Conservation (phyloP, 192 early-diverging fungal genomes). For the Kappamyces sp. region DNA sequence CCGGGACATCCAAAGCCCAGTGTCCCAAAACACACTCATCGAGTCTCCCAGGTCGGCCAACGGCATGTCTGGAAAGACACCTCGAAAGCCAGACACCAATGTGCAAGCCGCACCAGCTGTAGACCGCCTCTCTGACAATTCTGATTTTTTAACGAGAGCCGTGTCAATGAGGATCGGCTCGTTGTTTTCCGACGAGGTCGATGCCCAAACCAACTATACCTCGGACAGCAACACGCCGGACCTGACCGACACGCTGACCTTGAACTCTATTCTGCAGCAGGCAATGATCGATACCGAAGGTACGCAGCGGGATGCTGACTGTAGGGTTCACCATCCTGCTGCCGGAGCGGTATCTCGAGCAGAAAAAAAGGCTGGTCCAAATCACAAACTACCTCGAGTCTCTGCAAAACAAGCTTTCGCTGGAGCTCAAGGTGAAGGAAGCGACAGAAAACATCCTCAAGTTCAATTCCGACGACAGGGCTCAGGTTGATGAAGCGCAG, state of each 20-base stretch:
- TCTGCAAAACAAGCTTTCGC: constrained; percentile 35
- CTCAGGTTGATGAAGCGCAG: constrained; percentile 17
- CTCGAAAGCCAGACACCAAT: too few relatives aligned
- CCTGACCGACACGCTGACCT: constrained; percentile 1
- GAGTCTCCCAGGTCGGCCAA: too few relatives aligned
- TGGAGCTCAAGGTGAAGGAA: constrained; percentile 37
- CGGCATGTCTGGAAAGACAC: too few relatives aligned
- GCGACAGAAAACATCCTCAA: constrained; percentile 33
- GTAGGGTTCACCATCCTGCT: constrained; percentile 23
- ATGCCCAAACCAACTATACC: constrained; percentile 4
- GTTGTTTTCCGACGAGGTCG: constrained; percentile 1
- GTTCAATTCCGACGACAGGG: constrained; percentile 16
- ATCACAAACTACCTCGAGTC: constrained; percentile 20
- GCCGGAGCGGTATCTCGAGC: constrained; percentile 31
- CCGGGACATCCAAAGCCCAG: too few relatives aligned
- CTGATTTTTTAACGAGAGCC: constrained; percentile 1
- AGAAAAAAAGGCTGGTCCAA: constrained; percentile 29
- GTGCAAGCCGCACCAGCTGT: too few relatives aligned
- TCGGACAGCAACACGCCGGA: constrained; percentile 8
- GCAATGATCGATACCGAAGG: constrained; percentile 23
- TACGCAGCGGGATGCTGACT: too few relatives aligned
- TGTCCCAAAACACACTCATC: too few relatives aligned
- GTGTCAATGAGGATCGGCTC: constrained; percentile 2
- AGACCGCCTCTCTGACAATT: neutral
- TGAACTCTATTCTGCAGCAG: constrained; percentile 19